A percentile compares a stretch with the other conserved stretches of the same genome.
These are phyloP conservation scores for Ceratocystis papillata DNA, from an alignment of 2,329 filamentous ascomycete species.

Conservation along the genomic window DNA sequence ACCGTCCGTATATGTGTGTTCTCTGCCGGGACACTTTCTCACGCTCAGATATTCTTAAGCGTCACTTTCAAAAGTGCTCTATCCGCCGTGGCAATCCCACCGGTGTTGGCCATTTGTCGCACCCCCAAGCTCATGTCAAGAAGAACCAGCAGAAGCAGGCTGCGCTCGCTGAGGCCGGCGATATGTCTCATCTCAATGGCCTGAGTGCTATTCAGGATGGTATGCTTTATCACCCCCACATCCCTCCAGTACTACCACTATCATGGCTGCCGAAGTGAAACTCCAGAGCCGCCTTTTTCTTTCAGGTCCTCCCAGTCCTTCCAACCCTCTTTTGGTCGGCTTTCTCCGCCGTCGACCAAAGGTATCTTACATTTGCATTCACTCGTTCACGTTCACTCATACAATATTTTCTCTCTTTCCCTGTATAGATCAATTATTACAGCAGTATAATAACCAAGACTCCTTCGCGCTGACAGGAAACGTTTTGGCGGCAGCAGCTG, in stretches of 20 bases:
- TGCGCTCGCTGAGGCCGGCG: conserved; percentile 43
- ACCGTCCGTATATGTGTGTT: conserved; percentile 96
- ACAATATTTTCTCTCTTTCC: background rate
- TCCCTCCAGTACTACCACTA: conserved; percentile 30
- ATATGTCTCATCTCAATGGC: conserved; percentile 50
- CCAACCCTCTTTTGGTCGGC: no score
- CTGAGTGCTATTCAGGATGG: conserved; percentile 49
- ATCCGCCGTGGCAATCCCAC: conserved; percentile 92
- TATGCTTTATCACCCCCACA: conserved; percentile 42
- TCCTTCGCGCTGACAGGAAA: conserved; percentile 30
- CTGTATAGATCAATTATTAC: conserved; percentile 14
- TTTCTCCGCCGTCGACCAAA: conserved; percentile 41
- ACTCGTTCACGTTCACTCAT: conserved; percentile 30
- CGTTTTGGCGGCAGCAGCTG: conserved; percentile 41
- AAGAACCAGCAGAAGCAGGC: conserved; percentile 54
- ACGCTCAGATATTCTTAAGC: conserved; percentile 94
- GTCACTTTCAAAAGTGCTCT: conserved; percentile 98
- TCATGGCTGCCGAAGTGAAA: conserved; percentile 47
- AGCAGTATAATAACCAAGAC: conserved; percentile 14
- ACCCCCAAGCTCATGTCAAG: conserved; percentile 81
- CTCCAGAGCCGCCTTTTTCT: conserved; percentile 46
- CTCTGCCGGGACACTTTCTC: conserved; percentile 97
- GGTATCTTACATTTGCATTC: conserved; percentile 32
- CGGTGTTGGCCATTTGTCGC: conserved; percentile 84
- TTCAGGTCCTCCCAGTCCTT: no score